These are phyloP conservation scores for Yamadazyma takamatsuzukensis DNA, from an alignment of 805 yeast species.

Conservation along the genomic window DNA sequence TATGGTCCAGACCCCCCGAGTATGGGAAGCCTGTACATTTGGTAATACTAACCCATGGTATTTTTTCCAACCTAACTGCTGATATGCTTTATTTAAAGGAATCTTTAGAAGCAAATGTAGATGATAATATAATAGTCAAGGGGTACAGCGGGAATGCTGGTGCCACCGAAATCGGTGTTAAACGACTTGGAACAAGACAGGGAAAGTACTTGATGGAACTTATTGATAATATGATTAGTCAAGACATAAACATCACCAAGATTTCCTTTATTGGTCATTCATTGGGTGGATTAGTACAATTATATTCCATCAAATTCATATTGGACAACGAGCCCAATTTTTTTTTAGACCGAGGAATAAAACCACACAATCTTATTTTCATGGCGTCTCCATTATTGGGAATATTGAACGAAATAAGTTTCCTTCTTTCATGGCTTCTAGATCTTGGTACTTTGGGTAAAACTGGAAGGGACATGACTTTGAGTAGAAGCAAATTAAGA, in stretches of 20 bases:
- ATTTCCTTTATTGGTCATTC: slow-evolving; percentile 45
- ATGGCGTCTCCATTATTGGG: slow-evolving; percentile 44
- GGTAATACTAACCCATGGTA: slow-evolving; percentile 42
- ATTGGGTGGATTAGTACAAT: slow-evolving; percentile 41
- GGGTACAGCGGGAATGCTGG: slow-evolving; percentile 42
- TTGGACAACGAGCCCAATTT: slow-evolving; percentile 24
- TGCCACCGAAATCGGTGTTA: slow-evolving; percentile 38
- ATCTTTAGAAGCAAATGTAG: slow-evolving; percentile 19
- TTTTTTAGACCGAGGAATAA: slow-evolving; percentile 23
- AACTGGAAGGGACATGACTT: slow-evolving; percentile 43
- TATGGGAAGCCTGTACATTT: slow-evolving; percentile 34
- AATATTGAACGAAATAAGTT: slow-evolving; percentile 37
- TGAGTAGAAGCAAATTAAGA: slow-evolving; percentile 28
- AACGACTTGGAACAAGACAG: slow-evolving; percentile 30
- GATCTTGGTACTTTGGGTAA: slow-evolving; percentile 44
- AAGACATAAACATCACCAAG: slow-evolving; percentile 18
- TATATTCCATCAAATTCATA: slow-evolving; percentile 37
- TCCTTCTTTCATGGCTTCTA: slow-evolving; percentile 36
- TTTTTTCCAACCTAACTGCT: slow-evolving; percentile 41
- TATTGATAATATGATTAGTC: slow-evolving; percentile 18
- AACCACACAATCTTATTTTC: slow-evolving; percentile 32
- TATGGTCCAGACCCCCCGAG: slow-evolving; percentile 28
- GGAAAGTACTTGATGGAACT: slow-evolving; percentile 25
- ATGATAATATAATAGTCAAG: slow-evolving; percentile 33
- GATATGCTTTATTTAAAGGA: slow-evolving; percentile 43